Percentiles rank a stretch among this genome's conserved stretches.
These are phyloP conservation scores for Globisporangium apiculatum DNA, from an alignment of 352 stramenopile species.

Conservation along the genomic window DNA sequence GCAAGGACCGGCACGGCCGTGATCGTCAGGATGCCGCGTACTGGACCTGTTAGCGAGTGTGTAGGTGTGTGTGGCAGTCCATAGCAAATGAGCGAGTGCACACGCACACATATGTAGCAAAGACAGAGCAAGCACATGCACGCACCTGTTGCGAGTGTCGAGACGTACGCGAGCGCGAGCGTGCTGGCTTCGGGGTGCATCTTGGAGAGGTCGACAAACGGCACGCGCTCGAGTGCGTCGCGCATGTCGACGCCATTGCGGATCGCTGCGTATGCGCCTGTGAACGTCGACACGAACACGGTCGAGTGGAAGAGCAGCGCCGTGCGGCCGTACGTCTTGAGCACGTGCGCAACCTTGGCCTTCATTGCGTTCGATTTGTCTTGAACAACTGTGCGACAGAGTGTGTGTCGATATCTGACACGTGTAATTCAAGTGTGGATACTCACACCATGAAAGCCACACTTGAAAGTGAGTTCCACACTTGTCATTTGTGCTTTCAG, in stretches of 20 bases:
- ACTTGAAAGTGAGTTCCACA: too few species aligned
- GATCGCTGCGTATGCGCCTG: constrained; percentile 67
- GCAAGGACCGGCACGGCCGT: constrained; percentile 63
- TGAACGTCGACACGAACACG: constrained; percentile 93
- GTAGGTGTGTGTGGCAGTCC: background rate
- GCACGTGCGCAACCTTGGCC: constrained; percentile 62
- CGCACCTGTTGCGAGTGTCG: constrained; percentile 72
- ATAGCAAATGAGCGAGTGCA: background rate
- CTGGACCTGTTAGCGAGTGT: constrained; percentile 27
- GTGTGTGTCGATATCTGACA: too few species aligned
- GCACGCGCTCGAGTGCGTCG: constrained; percentile 40
- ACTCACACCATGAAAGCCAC: too few species aligned
- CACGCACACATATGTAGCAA: background rate
- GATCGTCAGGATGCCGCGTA: constrained; percentile 67
- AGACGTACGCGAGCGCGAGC: constrained; percentile 89
- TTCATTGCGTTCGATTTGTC: constrained; percentile 29
- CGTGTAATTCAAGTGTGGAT: too few species aligned
- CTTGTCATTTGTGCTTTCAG: too few species aligned
- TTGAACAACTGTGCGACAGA: too few species aligned
- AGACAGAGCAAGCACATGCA: background rate
- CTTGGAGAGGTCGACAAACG: constrained; percentile 64
- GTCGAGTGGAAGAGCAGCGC: constrained; percentile 90
- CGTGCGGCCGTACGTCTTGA: constrained; percentile 93
- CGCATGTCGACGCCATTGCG: constrained; percentile 60
- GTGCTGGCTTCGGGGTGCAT: constrained; percentile 63